Conservation (phyloP, 441 rosid species). For the Bocquillonia castaneifolia region DNA sequence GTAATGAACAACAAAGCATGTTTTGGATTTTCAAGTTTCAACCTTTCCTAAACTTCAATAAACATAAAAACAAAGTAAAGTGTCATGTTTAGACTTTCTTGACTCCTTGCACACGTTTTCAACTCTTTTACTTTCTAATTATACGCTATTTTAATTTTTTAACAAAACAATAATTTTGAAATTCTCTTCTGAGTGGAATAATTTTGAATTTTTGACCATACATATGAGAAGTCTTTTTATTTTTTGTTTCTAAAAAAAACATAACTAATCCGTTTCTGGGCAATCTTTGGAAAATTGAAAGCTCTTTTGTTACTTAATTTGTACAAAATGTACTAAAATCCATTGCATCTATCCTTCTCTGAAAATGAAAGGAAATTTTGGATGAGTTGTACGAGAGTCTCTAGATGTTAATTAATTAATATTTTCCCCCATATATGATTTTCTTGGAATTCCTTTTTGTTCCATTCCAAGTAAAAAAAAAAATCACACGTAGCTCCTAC, state of each 20-base stretch:
- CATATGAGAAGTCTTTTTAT: too few species aligned
- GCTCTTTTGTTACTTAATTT: background rate
- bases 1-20: background rate
- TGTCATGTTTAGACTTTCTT: slow-evolving; percentile 4
- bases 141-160: background rate
- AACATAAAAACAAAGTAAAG: background rate
- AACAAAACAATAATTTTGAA: too few species aligned
- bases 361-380: background rate
- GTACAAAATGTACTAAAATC: background rate
- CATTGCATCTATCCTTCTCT: background rate
- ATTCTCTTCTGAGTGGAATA: too few species aligned
- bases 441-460: background rate
- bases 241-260: too few species aligned
- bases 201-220: too few species aligned
- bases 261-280: background rate
- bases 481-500: too few species aligned
- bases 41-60: background rate
- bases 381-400: background rate
- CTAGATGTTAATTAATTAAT: too few species aligned
- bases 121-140: background rate
- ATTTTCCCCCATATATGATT: too few species aligned
- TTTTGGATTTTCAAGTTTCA: background rate
- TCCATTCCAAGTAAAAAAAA: too few species aligned
- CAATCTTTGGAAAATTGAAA: background rate
- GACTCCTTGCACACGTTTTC: background rate